phyloP scores from a whole-genome alignment of 495 filamentous ascomycete species.

The Cenococcum geophilum region DNA sequence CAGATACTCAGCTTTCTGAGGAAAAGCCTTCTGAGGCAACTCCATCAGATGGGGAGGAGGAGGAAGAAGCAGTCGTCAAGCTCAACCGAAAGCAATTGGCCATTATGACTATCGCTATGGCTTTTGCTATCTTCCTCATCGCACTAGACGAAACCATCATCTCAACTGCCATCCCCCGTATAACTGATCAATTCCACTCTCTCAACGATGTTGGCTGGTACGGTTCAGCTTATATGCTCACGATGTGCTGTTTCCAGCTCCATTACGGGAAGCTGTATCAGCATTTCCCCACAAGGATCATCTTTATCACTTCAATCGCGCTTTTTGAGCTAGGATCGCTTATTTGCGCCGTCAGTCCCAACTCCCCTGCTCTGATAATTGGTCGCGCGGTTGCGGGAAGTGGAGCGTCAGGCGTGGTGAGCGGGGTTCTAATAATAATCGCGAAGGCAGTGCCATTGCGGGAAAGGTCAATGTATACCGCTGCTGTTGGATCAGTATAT shows the following conservation, averaged over 20 bases:
- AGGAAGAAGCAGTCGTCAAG: no score
- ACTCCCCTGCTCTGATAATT: slow-evolving; percentile 43
- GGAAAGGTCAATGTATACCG: not conserved
- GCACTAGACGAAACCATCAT: slow-evolving; percentile 16
- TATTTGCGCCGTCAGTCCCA: slow-evolving; percentile 40
- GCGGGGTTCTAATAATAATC: not conserved
- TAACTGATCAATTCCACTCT: slow-evolving; percentile 68
- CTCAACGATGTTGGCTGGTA: slow-evolving; percentile 76
- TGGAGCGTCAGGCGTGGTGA: not conserved
- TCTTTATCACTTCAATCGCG: not conserved
- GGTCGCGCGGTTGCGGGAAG: slow-evolving; percentile 43
- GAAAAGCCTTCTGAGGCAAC: no score
- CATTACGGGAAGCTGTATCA: slow-evolving; percentile 37
- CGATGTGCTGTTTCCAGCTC: slow-evolving; percentile 45
- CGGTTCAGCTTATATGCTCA: slow-evolving; percentile 61
- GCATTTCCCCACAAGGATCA: slow-evolving; percentile 36
- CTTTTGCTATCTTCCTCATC: not conserved
- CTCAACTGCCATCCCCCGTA: slow-evolving; percentile 61
- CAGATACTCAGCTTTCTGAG: no score
- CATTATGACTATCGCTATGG: no score
- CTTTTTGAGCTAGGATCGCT: slow-evolving; percentile 38
- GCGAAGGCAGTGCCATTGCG: no score
- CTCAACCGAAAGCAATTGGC: no score
- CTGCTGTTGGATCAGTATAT: slow-evolving; percentile 27
- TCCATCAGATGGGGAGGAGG: no score